Conservation (phyloP, 257 asterid genomes). For the Rhazya stricta region DNA sequence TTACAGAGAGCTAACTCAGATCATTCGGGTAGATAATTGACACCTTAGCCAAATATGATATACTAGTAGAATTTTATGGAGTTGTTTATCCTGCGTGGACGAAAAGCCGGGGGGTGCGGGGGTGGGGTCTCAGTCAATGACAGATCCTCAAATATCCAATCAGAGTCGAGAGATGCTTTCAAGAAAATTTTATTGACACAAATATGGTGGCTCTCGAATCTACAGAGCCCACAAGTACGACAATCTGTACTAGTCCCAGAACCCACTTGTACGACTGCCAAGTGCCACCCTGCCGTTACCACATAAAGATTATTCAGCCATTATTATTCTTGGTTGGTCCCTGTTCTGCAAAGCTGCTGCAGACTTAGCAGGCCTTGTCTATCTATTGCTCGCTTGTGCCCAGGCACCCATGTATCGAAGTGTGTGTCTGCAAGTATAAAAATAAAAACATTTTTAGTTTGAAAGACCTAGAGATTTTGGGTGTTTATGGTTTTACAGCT, state of each 20-base stretch:
- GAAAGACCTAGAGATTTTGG: conserved; percentile 11
- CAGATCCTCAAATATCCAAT: conserved; percentile 6
- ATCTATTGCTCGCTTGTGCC: not conserved
- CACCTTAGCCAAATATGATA: not conserved
- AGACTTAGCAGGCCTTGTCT: conserved; percentile 26
- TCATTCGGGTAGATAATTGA: not conserved
- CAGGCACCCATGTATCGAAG: not conserved
- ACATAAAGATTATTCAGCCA: not conserved
- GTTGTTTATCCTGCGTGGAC: not conserved
- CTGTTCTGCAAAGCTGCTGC: conserved; percentile 45
- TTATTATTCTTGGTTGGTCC: conserved; percentile 36
- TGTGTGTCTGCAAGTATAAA: not conserved
- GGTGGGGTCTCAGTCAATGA: not conserved
- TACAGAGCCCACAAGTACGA: conserved; percentile 15
- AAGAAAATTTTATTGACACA: not conserved
- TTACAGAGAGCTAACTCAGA: not conserved
- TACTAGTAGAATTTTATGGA: not conserved
- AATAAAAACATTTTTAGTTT: not conserved
- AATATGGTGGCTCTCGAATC: not conserved
- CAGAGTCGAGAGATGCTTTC: not conserved
- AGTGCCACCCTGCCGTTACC: not conserved
- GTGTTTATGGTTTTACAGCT: conserved; percentile 38
- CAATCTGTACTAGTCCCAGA: conserved; percentile 18
- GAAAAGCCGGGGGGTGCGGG: too few relatives aligned
- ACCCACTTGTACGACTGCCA: conserved; percentile 10